Conservation (phyloP, 805 yeast genomes). For the Kuraishia hungarica region DNA sequence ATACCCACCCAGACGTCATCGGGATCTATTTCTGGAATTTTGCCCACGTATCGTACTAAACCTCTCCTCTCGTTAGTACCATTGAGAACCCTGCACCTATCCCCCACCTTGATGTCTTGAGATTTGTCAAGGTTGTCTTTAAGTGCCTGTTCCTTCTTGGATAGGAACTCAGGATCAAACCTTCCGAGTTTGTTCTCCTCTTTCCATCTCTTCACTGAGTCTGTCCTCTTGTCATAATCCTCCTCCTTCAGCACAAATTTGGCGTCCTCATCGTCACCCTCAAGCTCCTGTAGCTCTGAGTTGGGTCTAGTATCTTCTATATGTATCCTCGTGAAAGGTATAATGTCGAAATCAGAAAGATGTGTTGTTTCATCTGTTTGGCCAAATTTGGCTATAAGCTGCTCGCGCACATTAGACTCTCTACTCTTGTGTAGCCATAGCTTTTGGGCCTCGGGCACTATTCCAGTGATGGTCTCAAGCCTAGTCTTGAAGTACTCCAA, state of each 20-base stretch:
- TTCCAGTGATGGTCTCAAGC: slow-evolving; percentile 68
- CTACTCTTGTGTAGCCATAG: slow-evolving; percentile 35
- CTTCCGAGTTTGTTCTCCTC: slow-evolving; percentile 59
- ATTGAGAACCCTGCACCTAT: slow-evolving; percentile 39
- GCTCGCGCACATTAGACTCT: slow-evolving; percentile 26
- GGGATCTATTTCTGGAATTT: slow-evolving; percentile 44
- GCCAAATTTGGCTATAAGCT: slow-evolving; percentile 9
- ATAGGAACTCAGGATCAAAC: slow-evolving; percentile 45
- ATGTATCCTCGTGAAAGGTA: slow-evolving; percentile 40
- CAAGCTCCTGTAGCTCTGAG: slow-evolving; percentile 30
- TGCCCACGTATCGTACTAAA: slow-evolving; percentile 61
- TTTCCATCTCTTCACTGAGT: slow-evolving; percentile 77
- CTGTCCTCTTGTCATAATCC: slow-evolving; percentile 49
- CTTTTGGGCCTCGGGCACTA: slow-evolving; percentile 49
- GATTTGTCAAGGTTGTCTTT: slow-evolving; percentile 23
- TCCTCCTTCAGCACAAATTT: slow-evolving; percentile 44
- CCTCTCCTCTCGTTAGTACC: slow-evolving; percentile 54
- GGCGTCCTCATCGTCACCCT: slow-evolving; percentile 18
- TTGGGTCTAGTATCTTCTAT: slow-evolving; percentile 49
- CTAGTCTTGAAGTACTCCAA: slow-evolving; percentile 40
- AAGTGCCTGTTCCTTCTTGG: slow-evolving; percentile 15
- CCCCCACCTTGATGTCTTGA: slow-evolving; percentile 31
- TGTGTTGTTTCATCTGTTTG: slow-evolving; percentile 9
- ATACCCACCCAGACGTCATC: slow-evolving; percentile 70
- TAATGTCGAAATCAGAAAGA: slow-evolving; percentile 21